Base-by-base conservation (phyloP, 441 rosid genomes). In the Erodium texanum region DNA sequence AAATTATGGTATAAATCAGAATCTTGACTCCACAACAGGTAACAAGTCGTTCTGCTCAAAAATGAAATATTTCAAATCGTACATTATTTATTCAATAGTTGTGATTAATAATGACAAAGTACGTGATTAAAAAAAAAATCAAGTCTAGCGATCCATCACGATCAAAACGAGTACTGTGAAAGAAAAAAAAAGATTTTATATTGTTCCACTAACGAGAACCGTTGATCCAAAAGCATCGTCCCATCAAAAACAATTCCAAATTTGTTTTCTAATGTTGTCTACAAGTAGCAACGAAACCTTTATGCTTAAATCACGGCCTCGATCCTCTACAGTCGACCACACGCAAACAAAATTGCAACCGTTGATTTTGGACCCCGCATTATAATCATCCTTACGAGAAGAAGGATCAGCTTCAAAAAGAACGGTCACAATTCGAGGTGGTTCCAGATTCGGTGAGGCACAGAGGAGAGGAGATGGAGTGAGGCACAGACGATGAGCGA, bases 401-500 rank as follows among this genome's bases (percentile, higher is more conserved):
- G 4, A 27, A 27, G 29, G 4, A 27, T 4, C 29, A 27, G 4
- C 29, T 27, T 27, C 29, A 27, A 27, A 27, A 27, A 27, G 29
- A 27, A 27, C 29, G 29, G 4, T 27, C 29, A 27, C 29, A 4
- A 4, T 27, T 27, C 29, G 4, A 27, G 4, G 29, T 27, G 29
- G 29, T 1, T 1, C 29, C 29, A 27, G 29, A 27, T 27, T 27
- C 20, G 20, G 12, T 7, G 48, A 41, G 54, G 18, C 54, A 14
- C 54, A 45, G 54, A 14, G 22, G 24, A 5, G 54, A 65, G 41
- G 14, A 64, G 54, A 18, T 68, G 59, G 50, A 65, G 50, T 24
- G 52, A 61, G 59, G 38, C 43, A 18, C 76, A 66, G 62, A 29
- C 45, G 38, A 65, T 59, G 12, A 3, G 64, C n/a, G 16, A 6